Conservation (phyloP, 208 protist genomes). For the Trypanosoma melophagium region DNA sequence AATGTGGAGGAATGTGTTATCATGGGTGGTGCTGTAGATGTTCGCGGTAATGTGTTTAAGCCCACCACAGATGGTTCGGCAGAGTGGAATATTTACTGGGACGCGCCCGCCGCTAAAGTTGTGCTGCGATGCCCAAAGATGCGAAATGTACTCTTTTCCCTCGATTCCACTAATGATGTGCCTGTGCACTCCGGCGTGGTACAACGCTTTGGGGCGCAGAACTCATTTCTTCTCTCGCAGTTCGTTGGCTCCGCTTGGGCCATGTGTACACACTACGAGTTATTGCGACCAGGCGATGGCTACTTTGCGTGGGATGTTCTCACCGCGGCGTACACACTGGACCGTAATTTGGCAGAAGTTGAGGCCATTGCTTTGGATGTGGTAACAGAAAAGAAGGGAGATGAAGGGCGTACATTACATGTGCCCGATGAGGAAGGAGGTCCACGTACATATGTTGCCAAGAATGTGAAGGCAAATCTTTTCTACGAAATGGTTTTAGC, state of each 20-base stretch:
- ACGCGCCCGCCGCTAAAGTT: constrained; percentile 66
- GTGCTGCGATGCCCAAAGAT: constrained; percentile 64
- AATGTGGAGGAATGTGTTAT: constrained; percentile 86
- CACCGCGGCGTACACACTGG: constrained; percentile 78
- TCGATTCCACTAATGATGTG: constrained; percentile 86
- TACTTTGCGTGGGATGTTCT: constrained; percentile 92
- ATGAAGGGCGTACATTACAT: constrained; percentile 58
- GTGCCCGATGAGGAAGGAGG: not conserved
- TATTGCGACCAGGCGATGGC: constrained; percentile 60
- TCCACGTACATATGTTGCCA: constrained; percentile 42
- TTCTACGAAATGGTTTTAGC: constrained; percentile 69
- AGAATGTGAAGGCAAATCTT: constrained; percentile 49
- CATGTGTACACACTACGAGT: constrained; percentile 70
- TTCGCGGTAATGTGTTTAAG: constrained; percentile 84
- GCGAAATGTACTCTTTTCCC: constrained; percentile 68
- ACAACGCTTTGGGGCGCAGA: constrained; percentile 76
- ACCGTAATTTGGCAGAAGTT: constrained; percentile 46
- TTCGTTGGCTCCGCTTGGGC: constrained; percentile 84
- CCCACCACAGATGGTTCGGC: constrained; percentile 68
- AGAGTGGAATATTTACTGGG: constrained; percentile 93
- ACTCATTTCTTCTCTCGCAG: constrained; percentile 77
- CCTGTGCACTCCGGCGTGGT: constrained; percentile 69
- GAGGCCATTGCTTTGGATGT: constrained; percentile 60
- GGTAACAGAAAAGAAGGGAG: constrained; percentile 41
- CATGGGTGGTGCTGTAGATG: constrained; percentile 87